Evolutionary conservation across 1,284 basidiomycete genomes (phyloP), one percentile per base, ranked within the genome.

Genomic region (Microbotryum saponariae): DNA sequence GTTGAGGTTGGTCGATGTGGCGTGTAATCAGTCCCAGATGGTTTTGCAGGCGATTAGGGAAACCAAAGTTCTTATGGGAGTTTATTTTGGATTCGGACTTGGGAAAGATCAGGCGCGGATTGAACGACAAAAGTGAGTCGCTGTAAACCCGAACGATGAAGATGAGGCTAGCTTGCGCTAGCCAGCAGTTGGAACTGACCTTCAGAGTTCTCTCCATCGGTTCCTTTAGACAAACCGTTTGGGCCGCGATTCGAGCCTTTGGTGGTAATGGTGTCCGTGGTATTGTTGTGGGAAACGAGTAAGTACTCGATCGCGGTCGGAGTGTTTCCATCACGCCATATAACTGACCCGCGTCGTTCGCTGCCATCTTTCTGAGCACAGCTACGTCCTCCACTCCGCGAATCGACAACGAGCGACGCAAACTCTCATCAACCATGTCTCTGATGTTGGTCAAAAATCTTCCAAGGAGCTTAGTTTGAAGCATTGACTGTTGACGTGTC

Each of bases 41-140:
- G 78, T 82, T 2, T 79, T 91, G 45, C 83, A 89, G 68, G 89
- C 88, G 1, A 89, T 98, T 74, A 79, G 87, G 72, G 83, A 85
- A 71, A 94, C 91, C 54, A 89, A 94, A 75, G 88, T 91, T 58
- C 81, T 94, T 76, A 81, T 97, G 83, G 79, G 77, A 12, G 87
- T 97, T 18, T 96, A 80, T 76, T 80, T 91, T n/a, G 93, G 85
- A 33, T 89, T 89, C 71, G 97, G 73, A 70, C 86, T 76, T 16
- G 59, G 64, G 53, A 7, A 45, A 6, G 53, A 56, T 31, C 54
- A 74, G 80, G 81, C 31, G 69, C 79, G 12, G 73, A 44, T 61
- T 51, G n/a, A 27, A 14, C 27, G 54, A 60, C 50, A 61, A 65
- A 47, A 57, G 74, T 75, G 55, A 68, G 74, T 71, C 2, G 33